Base-by-base conservation (phyloP, 768 basidiomycete genomes). In the Filobasidium floriforme region DNA sequence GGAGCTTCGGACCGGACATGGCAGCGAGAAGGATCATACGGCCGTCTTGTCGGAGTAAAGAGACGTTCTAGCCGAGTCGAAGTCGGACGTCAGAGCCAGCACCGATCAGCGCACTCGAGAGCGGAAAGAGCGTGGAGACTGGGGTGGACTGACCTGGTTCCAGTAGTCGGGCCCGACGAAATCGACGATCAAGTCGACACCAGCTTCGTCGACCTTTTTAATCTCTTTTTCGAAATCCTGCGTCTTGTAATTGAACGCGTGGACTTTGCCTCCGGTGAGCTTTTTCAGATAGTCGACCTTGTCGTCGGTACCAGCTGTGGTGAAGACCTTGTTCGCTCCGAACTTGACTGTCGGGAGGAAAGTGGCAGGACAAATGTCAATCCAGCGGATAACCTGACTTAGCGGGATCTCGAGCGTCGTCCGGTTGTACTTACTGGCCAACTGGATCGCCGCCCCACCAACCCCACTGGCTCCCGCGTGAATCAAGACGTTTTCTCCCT, bases 381-480 rank as follows among this genome's bases (percentile, higher is more conserved):
- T n/a, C n/a, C n/a, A n/a, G n/a, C n/a, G n/a, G n/a, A n/a, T n/a
- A n/a, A n/a, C n/a, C n/a, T n/a, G n/a, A n/a, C n/a, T n/a, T n/a
- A n/a, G n/a, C n/a, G n/a, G n/a, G n/a, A n/a, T n/a, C n/a, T n/a
- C n/a, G n/a, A n/a, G n/a, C n/a, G n/a, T n/a, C n/a, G n/a, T n/a
- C n/a, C n/a, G n/a, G n/a, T n/a, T n/a, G n/a, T n/a, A 71, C 76
- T 67, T 37, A 75, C 89, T 85, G 22, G 92, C 90, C 22, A 96
- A 80, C 78, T 97, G 93, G 59, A 88, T 89, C 15, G 90, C 89
- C 1, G 92, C 87, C 18, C 93, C 76, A 1, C 92, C 92, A 4
- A 96, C 91, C 32, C 92, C 91, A 14, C 89, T 90, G 2, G 91
- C 91, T 7, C 87, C 93, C 22, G 92, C 91, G 74, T 97, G 94